A percentile compares a stretch with the other conserved stretches of the same genome.
Conservation (phyloP, 495 filamentous ascomycete species). For the Hypoxylon intermedium region DNA sequence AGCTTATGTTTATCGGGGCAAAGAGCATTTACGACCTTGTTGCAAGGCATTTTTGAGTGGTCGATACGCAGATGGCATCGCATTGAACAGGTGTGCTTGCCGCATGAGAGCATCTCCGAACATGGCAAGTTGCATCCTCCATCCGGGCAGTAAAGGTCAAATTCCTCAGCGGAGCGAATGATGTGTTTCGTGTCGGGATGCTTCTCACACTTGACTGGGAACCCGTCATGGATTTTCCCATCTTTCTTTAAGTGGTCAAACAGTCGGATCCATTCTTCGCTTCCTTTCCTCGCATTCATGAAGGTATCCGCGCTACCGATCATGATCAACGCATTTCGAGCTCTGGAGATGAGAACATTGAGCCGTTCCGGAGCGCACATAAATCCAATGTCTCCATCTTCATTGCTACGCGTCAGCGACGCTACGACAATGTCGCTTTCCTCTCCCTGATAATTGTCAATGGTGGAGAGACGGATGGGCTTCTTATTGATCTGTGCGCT, state of each 20-base stretch:
- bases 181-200: conserved; percentile 57
- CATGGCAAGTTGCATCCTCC: conserved; percentile 75
- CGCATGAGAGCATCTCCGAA: conserved; percentile 63
- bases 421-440: conserved; percentile 78
- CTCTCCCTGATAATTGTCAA: conserved; percentile 85
- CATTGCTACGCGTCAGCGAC: conserved; percentile 72
- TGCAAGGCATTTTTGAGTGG: conserved; percentile 70
- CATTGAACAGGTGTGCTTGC: conserved; percentile 65
- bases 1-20: conserved; percentile 63
- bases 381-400: conserved; percentile 71
- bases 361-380: conserved; percentile 72
- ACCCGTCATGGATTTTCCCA: conserved; percentile 69
- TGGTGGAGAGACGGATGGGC: conserved; percentile 67
- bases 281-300: conserved; percentile 66
- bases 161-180: conserved; percentile 57
- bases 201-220: conserved; percentile 72
- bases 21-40: conserved; percentile 49
- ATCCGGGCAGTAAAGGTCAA: conserved; percentile 69
- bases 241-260: conserved; percentile 62
- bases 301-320: conserved; percentile 77
- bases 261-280: conserved; percentile 63
- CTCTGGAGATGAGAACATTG: conserved; percentile 76
- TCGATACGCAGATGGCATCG: conserved; percentile 71
- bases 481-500: conserved; percentile 60
- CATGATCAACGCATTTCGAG: conserved; percentile 71